phyloP scores from a whole-genome alignment of 2,329 filamentous ascomycete genomes.

The Exophiala aquamarina region DNA sequence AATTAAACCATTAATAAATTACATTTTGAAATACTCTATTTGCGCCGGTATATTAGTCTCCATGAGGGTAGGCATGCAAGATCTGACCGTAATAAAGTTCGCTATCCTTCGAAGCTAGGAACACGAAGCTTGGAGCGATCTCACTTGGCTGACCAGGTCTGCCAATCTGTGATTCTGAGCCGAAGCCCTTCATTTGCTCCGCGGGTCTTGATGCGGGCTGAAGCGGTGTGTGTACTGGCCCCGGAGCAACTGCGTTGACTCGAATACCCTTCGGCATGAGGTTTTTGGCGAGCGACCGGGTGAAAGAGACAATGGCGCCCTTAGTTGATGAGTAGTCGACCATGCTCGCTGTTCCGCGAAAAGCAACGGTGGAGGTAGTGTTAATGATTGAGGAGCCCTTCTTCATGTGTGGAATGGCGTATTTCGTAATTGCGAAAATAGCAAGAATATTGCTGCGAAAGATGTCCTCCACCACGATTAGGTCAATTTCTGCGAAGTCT shows the following conservation, averaged over 20 bases:
- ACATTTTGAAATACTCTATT: no score
- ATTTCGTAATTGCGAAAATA: slow-evolving; percentile 61
- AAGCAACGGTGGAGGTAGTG: slow-evolving; percentile 54
- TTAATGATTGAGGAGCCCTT: slow-evolving; percentile 53
- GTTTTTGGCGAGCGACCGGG: slow-evolving; percentile 52
- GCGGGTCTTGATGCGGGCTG: no score
- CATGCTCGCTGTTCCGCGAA: slow-evolving; percentile 51
- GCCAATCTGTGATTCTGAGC: no score
- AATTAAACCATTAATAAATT: no score
- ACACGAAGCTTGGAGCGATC: slow-evolving; percentile 29
- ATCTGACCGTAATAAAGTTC: background rate
- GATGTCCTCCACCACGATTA: slow-evolving; percentile 55
- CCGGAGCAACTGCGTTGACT: slow-evolving; percentile 46
- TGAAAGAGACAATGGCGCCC: slow-evolving; percentile 59
- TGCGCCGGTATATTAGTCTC: no score
- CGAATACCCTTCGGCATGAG: slow-evolving; percentile 57
- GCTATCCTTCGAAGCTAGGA: background rate
- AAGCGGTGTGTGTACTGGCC: slow-evolving; percentile 31
- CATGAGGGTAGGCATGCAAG: no score
- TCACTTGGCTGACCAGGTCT: no score
- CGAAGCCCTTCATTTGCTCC: no score
- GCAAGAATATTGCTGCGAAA: slow-evolving; percentile 59
- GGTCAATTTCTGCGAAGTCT: slow-evolving; percentile 52
- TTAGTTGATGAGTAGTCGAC: slow-evolving; percentile 60
- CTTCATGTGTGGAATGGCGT: slow-evolving; percentile 56